Percentiles rank a stretch among this genome's conserved stretches.
phyloP scores from a whole-genome alignment of 352 stramenopile genomes.

The Globisporangium radiosum region DNA sequence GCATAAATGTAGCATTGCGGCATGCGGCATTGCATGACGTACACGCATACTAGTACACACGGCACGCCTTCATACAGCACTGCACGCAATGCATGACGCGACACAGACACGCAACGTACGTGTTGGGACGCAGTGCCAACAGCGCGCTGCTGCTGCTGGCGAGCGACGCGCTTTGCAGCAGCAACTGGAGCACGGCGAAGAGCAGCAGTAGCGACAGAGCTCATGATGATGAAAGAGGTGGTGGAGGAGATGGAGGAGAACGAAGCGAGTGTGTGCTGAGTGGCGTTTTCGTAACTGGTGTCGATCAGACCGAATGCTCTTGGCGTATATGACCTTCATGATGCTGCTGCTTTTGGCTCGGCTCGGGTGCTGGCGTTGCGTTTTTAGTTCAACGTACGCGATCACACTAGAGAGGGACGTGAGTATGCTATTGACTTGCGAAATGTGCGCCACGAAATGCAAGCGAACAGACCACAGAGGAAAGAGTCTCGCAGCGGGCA shows the following conservation, averaged over 20 bases:
- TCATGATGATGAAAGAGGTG: constrained; percentile 6
- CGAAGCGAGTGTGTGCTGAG: not conserved
- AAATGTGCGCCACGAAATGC: too few relatives aligned
- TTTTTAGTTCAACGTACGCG: not conserved
- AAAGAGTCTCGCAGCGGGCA: too few relatives aligned
- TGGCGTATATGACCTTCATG: too few relatives aligned
- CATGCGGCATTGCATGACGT: too few relatives aligned
- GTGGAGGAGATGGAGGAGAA: not conserved
- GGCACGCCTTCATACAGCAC: not conserved
- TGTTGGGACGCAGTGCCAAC: constrained; percentile 33
- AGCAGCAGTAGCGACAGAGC: constrained; percentile 4
- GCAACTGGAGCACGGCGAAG: constrained; percentile 1
- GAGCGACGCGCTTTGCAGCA: constrained; percentile 4
- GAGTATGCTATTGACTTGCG: too few relatives aligned
- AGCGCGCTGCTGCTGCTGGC: constrained; percentile 15
- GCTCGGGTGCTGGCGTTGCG: not conserved
- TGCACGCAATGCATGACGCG: not conserved
- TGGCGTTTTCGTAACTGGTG: not conserved
- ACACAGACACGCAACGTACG: constrained; percentile 16
- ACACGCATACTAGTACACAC: not conserved
- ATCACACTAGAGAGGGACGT: not conserved
- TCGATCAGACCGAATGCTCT: too few relatives aligned
- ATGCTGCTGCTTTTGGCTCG: not conserved
- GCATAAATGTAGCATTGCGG: too few relatives aligned
- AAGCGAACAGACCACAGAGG: too few relatives aligned